Evolutionary conservation across 352 stramenopile genomes (phyloP).

Genomic region (Phytophthora podocarpi): DNA sequence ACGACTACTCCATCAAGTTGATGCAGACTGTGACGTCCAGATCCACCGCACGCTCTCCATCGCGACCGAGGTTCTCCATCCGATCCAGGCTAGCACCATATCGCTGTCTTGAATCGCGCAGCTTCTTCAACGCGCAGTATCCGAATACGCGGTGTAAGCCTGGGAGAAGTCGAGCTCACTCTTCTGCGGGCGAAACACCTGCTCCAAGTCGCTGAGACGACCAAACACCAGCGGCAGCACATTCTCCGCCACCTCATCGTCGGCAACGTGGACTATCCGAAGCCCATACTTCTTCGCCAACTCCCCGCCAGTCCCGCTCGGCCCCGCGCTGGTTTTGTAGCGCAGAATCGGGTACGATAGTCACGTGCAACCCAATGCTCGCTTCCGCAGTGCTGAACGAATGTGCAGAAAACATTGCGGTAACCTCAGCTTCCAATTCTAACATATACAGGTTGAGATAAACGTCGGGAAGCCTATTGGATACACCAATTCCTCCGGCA

Average conservation of each 20-base stretch:
- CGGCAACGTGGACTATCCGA: constrained; percentile 19
- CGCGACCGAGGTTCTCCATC: constrained; percentile 9
- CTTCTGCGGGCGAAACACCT: constrained; percentile 39
- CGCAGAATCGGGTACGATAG: constrained; percentile 53
- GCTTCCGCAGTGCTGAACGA: constrained; percentile 18
- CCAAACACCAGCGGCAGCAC: constrained; percentile 38
- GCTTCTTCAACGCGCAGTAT: too few species aligned
- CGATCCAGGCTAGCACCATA: constrained; percentile 4
- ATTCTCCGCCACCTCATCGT: constrained; percentile 47
- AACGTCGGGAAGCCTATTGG: too few species aligned
- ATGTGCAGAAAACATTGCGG: too few species aligned
- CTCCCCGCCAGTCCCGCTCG: constrained; percentile 15
- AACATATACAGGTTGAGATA: too few species aligned
- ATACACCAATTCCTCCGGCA: too few species aligned
- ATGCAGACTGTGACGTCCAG: too few species aligned
- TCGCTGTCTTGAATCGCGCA: constrained; percentile 15
- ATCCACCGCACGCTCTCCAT: too few species aligned
- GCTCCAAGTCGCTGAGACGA: constrained; percentile 31
- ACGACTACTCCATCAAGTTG: too few species aligned
- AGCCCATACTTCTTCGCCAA: constrained; percentile 19
- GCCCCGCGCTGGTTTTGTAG: constrained; percentile 60
- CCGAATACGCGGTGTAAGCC: constrained; percentile 44
- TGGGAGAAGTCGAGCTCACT: constrained; percentile 35
- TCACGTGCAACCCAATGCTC: constrained; percentile 40
- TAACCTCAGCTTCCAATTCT: too few species aligned